phyloP scores from a whole-genome alignment of 805 yeast genomes.

The Metschnikowia cerradonensis region DNA sequence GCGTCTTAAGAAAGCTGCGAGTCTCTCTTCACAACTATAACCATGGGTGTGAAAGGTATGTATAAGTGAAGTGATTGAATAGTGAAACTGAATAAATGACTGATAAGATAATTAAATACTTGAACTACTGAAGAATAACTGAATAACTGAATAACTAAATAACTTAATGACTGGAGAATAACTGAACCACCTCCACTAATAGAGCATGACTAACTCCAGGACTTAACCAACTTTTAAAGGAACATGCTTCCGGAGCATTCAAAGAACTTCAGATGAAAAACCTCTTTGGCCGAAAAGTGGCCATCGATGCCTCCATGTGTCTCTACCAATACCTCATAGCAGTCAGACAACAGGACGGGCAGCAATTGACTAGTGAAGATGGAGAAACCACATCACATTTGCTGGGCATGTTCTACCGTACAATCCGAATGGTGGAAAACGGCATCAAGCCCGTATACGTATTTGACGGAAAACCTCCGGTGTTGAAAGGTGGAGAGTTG shows the following conservation, averaged over 20 bases:
- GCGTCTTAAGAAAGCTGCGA: slow-evolving; percentile 5
- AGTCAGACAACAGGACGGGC: slow-evolving; percentile 96
- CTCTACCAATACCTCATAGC: slow-evolving; percentile 93
- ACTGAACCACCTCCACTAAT: no score
- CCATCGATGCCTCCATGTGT: slow-evolving; percentile 96
- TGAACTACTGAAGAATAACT: no score
- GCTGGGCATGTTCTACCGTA: slow-evolving; percentile 95
- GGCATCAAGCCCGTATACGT: slow-evolving; percentile 97
- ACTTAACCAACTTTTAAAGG: slow-evolving; percentile 78
- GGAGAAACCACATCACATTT: slow-evolving; percentile 93
- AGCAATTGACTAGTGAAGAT: slow-evolving; percentile 75
- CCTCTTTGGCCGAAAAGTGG: slow-evolving; percentile 92
- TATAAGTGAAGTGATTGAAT: no score
- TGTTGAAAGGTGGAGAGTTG: slow-evolving; percentile 86
- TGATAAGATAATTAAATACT: no score
- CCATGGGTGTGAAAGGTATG: slow-evolving; percentile 21
- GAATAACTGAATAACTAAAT: no score
- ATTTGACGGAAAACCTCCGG: slow-evolving; percentile 97
- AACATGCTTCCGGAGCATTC: slow-evolving; percentile 83
- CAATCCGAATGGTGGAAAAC: slow-evolving; percentile 81
- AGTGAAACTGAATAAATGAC: no score
- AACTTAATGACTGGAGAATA: no score
- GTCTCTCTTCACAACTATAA: not conserved
- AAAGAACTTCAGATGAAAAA: slow-evolving; percentile 76
- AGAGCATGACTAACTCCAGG: slow-evolving; percentile 40